Conservation (phyloP, 2,329 filamentous ascomycete species). For the Epicoccum sorghinum region DNA sequence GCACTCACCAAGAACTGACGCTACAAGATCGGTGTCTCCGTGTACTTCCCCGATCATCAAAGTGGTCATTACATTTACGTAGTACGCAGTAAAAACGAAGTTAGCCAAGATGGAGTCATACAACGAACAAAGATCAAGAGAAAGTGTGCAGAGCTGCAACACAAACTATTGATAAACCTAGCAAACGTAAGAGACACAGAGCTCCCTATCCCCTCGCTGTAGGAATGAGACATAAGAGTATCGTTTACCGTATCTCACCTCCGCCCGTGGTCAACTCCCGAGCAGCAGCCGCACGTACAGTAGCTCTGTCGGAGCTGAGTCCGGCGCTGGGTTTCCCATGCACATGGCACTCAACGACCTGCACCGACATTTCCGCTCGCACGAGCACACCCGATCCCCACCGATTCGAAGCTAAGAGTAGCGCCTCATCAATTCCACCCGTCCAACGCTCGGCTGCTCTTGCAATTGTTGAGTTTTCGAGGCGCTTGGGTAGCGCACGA, state of each 20-base stretch:
- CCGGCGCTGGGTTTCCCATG: not conserved
- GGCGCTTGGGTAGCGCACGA: not conserved
- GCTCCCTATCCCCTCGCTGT: no score
- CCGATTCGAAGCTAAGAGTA: not conserved
- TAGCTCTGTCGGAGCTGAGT: not conserved
- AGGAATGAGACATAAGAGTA: no score
- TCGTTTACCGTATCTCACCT: not conserved
- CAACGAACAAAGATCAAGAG: no score
- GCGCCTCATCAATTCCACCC: slow-evolving; percentile 7
- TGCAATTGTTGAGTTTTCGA: not conserved
- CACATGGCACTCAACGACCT: not conserved
- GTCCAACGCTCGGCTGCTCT: not conserved
- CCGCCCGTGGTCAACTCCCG: not conserved
- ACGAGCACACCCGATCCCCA: not conserved
- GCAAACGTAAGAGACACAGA: no score
- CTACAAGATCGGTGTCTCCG: no score
- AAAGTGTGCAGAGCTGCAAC: no score
- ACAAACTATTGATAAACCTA: no score
- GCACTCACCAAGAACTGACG: no score
- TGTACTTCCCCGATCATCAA: no score
- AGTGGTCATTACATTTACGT: no score
- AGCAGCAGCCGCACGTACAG: not conserved
- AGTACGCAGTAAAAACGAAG: no score
- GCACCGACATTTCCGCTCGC: not conserved
- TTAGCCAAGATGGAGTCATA: no score